Evolutionary conservation across 164 flowering plant species (phyloP), one percentile per base, ranked within the genome.

Genomic region (Buxus sempervirens): DNA sequence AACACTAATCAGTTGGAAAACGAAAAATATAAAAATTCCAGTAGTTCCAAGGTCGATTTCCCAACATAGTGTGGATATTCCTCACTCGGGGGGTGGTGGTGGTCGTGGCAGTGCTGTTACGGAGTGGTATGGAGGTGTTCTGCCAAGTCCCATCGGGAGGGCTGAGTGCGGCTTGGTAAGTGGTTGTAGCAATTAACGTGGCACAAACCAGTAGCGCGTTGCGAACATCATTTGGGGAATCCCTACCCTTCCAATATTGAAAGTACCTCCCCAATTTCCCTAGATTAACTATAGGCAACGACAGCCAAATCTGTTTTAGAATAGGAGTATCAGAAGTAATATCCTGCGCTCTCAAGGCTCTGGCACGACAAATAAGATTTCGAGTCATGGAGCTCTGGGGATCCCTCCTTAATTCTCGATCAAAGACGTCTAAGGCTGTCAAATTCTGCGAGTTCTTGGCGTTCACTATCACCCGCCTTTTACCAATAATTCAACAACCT

Each of bases 161-260:
- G 28, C 27, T 75, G 18, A 78, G 20, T 0, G 72, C 80, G 3
- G 65, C 73, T 64, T 79, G 82, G 70, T 53, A 81, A 5, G 77
- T 70, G 1, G 70, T 72, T 1, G 84, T 77, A 2, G 82, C 80
- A 1, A 79, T 77, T 22, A 81, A 38, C 8, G 61, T 65, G 4
- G 84, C 80, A 0, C 75, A 41, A 5, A 78, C 76, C 25, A 81
- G 54, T 8, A 81, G 64, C 0, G 70, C 60, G 12, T 60, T 70
- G 3, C 79, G 73, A 13, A 65, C 68, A 20, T 79, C 76, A n/a
- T 67, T 60, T 0, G 84, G 79, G 7, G 78, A 58, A 53, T 78
- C 81, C 63, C 70, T 68, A 12, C 60, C 69, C n/a, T 13, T 69
- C 23, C 62, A 42, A 60, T 72, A 78, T 60, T 65, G 60, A 74